A percentile compares a stretch with the other conserved stretches of the same genome.
These are phyloP conservation scores for Chaetomium cochliodes DNA, from an alignment of 495 filamentous ascomycete species.

Conservation along the genomic window DNA sequence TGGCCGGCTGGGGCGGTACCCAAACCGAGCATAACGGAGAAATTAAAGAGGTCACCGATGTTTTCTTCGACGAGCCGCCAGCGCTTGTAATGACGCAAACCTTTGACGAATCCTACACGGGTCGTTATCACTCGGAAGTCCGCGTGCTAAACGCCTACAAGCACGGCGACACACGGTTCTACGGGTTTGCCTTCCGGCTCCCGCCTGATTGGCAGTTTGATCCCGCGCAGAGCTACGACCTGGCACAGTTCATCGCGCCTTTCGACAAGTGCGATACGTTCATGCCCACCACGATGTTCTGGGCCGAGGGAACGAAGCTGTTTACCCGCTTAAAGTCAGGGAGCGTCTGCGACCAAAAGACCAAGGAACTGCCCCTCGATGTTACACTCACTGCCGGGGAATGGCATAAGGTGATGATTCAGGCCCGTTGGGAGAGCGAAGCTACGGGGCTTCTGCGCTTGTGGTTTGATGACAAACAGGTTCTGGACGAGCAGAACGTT, in stretches of 20 bases:
- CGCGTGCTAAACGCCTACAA: slow-evolving; percentile 48
- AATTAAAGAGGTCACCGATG: slow-evolving; percentile 49
- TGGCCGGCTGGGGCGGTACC: slow-evolving; percentile 47
- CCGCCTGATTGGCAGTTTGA: slow-evolving; percentile 50
- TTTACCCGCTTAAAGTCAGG: slow-evolving; percentile 50
- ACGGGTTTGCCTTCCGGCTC: slow-evolving; percentile 57
- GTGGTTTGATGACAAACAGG: slow-evolving; percentile 53
- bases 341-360: slow-evolving; percentile 30
- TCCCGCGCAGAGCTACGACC: slow-evolving; percentile 51
- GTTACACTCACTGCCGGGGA: slow-evolving; percentile 44
- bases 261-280: slow-evolving; percentile 54
- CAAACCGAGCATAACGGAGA: slow-evolving; percentile 49
- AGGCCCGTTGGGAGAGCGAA: slow-evolving; percentile 51
- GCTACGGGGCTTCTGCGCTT: slow-evolving; percentile 50
- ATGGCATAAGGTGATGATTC: slow-evolving; percentile 54
- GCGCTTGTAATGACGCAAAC: slow-evolving; percentile 56
- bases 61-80: slow-evolving; percentile 44
- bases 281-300: slow-evolving; percentile 57
- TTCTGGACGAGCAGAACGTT: slow-evolving; percentile 44
- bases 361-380: slow-evolving; percentile 39
- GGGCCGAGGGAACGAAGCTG: slow-evolving; percentile 49
- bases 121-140: slow-evolving; percentile 58
- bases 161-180: slow-evolving; percentile 52
- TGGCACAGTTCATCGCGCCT: slow-evolving; percentile 58
- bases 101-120: slow-evolving; percentile 47